Percentiles rank a stretch among this genome's conserved stretches.
Conservation (phyloP, 2,329 filamentous ascomycete genomes). For the Macroventuria anomochaeta region DNA sequence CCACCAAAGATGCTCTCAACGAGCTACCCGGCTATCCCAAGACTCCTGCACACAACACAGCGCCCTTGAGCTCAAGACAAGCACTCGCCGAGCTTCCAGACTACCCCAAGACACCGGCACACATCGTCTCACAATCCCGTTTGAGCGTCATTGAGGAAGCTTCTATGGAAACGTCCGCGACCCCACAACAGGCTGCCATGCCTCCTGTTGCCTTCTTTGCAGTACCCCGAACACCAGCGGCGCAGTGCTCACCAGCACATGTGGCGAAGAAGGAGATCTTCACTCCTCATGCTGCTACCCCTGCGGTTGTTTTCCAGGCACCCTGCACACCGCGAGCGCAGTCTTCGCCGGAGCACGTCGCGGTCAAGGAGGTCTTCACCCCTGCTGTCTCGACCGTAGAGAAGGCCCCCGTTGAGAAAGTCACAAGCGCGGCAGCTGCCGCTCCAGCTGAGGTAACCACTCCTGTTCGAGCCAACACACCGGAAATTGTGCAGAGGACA, state of each 20-base stretch:
- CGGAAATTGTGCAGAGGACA: conserved; percentile 9
- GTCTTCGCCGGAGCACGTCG: conserved; percentile 13
- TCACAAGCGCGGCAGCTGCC: background rate
- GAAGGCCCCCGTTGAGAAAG: background rate
- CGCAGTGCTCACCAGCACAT: conserved; percentile 14
- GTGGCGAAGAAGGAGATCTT: conserved; percentile 14
- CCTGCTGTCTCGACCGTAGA: background rate
- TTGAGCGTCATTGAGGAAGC: conserved; percentile 13
- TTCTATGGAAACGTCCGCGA: conserved; percentile 8
- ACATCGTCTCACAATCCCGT: conserved; percentile 6
- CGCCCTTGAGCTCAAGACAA: conserved; percentile 26
- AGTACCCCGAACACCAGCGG: conserved; percentile 12
- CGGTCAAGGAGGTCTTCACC: conserved; percentile 11
- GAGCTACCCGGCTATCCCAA: conserved; percentile 36
- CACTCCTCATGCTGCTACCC: background rate
- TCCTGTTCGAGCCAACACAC: conserved; percentile 8
- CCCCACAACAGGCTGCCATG: background rate
- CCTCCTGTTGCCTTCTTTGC: conserved; percentile 8
- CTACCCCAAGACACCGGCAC: conserved; percentile 19
- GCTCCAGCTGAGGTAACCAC: conserved; percentile 1
- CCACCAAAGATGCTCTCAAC: conserved; percentile 24
- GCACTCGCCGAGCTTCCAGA: conserved; percentile 33
- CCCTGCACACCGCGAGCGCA: conserved; percentile 11
- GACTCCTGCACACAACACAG: conserved; percentile 31
- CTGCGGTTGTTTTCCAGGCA: conserved; percentile 2